phyloP scores from a whole-genome alignment of 257 asterid species.

The Craterostigma plantagineum region DNA sequence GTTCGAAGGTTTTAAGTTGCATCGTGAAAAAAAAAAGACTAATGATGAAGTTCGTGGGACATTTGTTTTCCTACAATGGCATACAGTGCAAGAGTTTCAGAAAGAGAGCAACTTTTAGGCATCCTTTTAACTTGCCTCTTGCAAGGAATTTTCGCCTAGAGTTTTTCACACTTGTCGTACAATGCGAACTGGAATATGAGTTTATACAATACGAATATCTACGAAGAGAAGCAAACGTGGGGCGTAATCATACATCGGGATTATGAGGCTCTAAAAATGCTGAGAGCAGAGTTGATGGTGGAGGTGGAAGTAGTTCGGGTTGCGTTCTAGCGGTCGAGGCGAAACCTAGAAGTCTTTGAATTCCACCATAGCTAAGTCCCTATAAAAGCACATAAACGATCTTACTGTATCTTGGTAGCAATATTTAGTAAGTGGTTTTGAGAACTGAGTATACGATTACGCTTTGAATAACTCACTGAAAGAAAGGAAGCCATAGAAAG shows the following conservation, averaged over 20 bases:
- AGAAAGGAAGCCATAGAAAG: constrained; percentile 32
- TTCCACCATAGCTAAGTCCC: constrained; percentile 54
- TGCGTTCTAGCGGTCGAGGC: constrained; percentile 39
- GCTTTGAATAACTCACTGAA: constrained; percentile 29
- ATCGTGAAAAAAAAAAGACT: no score
- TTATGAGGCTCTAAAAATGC: constrained; percentile 38
- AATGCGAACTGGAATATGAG: no score
- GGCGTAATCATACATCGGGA: constrained; percentile 33
- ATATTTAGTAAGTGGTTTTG: no score
- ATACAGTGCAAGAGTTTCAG: no score
- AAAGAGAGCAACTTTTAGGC: no score
- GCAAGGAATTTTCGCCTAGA: no score
- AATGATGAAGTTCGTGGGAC: no score
- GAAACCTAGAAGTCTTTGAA: constrained; percentile 51
- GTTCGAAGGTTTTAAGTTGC: neutral
- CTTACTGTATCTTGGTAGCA: constrained; percentile 2
- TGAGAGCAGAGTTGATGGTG: constrained; percentile 34
- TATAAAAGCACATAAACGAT: constrained; percentile 12
- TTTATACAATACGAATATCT: constrained; percentile 1
- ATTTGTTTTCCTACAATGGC: no score
- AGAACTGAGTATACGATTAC: constrained; percentile 2
- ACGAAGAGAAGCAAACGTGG: constrained; percentile 8
- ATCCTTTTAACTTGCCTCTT: no score
- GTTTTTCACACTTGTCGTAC: neutral
- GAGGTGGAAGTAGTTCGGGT: constrained; percentile 47